phyloP scores from a whole-genome alignment of 2,329 filamentous ascomycete species.

The Ophiostoma ips region DNA sequence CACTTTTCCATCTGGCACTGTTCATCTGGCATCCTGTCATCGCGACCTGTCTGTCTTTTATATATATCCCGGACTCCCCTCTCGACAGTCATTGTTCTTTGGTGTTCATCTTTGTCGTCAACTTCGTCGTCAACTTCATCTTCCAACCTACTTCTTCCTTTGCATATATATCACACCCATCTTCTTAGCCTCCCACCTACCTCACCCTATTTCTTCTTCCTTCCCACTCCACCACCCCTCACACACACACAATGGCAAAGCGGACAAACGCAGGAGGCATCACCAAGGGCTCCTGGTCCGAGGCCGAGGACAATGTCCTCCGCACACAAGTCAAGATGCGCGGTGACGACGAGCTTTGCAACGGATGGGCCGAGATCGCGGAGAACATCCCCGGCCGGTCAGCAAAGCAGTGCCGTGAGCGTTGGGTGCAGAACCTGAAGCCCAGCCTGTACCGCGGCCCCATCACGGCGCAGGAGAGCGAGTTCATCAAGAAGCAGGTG shows the following conservation, averaged over 20 bases:
- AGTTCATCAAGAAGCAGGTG: constrained; percentile 65
- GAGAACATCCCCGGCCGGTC: constrained; percentile 61
- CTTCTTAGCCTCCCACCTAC: not conserved
- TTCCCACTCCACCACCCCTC: not conserved
- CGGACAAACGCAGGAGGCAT: not conserved
- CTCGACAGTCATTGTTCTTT: too few species aligned
- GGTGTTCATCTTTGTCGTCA: not conserved
- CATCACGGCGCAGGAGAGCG: constrained; percentile 56
- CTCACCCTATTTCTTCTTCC: not conserved
- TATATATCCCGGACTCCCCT: too few species aligned
- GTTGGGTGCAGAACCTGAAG: constrained; percentile 88
- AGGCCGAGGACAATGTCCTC: constrained; percentile 53
- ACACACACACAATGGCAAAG: not conserved
- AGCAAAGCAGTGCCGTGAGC: constrained; percentile 88
- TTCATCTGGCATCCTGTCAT: too few species aligned
- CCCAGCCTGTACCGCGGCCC: constrained; percentile 58
- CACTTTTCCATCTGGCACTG: not conserved
- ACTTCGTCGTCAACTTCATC: not conserved
- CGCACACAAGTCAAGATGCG: constrained; percentile 52
- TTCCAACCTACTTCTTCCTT: not conserved
- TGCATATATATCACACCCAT: not conserved
- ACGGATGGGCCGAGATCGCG: constrained; percentile 68
- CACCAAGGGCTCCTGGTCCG: constrained; percentile 52
- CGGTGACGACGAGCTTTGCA: constrained; percentile 43
- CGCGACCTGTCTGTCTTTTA: too few species aligned